phyloP scores from a whole-genome alignment of 2,329 filamentous ascomycete species.

The Ampelomyces quisqualis region DNA sequence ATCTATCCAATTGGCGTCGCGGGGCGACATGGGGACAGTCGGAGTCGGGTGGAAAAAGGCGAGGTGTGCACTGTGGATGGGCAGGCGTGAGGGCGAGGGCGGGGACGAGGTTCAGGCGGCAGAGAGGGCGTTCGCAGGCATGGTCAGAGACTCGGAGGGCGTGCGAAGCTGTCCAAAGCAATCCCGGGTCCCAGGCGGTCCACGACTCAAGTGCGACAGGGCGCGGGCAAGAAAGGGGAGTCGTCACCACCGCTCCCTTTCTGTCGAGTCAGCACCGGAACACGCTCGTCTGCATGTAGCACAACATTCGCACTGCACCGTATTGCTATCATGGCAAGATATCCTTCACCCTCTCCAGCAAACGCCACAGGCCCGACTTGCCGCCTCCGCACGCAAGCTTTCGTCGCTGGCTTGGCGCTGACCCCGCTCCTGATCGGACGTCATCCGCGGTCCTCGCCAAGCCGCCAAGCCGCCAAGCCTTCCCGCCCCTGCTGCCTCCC shows the following conservation, averaged over 20 bases:
- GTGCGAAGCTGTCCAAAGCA: too few relatives aligned
- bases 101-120: constrained; percentile 7
- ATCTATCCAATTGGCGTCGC: constrained; percentile 45
- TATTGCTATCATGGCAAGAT: not conserved
- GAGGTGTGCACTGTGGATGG: too few relatives aligned
- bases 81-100: constrained; percentile 13
- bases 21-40: constrained; percentile 33
- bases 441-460: too few relatives aligned
- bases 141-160: constrained; percentile 13
- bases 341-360: not conserved
- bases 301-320: not conserved
- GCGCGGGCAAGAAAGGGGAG: too few relatives aligned
- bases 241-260: too few relatives aligned
- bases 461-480: not conserved
- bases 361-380: not conserved
- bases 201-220: too few relatives aligned
- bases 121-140: constrained; percentile 11
- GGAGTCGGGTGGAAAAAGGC: too few relatives aligned
- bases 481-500: not conserved
- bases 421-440: constrained; percentile 1
- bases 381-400: not conserved
- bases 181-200: too few relatives aligned
- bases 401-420: constrained; percentile 12
- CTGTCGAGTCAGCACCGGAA: too few relatives aligned
- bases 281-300: not conserved